Percentiles rank a stretch among this genome's conserved stretches.
Conservation (phyloP, 1,139 yeast species). For the Yamadazyma epiphylla region DNA sequence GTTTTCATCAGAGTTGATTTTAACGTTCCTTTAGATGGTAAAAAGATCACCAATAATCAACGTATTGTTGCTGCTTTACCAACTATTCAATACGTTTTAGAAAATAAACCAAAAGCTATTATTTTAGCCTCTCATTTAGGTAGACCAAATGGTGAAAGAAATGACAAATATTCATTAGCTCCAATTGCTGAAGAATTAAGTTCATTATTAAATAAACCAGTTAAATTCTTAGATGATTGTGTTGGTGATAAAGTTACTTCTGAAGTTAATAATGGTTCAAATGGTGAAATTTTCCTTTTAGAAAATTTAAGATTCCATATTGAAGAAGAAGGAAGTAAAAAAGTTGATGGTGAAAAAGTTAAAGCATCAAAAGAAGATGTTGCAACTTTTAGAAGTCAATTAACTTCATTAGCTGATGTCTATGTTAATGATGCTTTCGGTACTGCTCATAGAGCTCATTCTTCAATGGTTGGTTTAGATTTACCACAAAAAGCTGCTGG, state of each 20-base stretch:
- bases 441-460: slow-evolving; percentile 98
- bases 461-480: slow-evolving; percentile 95
- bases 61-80: slow-evolving; percentile 98
- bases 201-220: slow-evolving; percentile 62
- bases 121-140: slow-evolving; percentile 95
- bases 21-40: slow-evolving; percentile 96
- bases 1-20: slow-evolving; percentile 97
- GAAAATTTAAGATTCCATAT: slow-evolving; percentile 97
- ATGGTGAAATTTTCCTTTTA: slow-evolving; percentile 74
- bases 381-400: slow-evolving; percentile 77
- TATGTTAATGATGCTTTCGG: slow-evolving; percentile 98
- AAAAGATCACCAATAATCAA: slow-evolving; percentile 95
- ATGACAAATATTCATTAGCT: slow-evolving; percentile 79
- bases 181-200: slow-evolving; percentile 89
- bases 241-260: slow-evolving; percentile 85
- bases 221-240: slow-evolving; percentile 77
- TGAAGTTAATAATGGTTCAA: slow-evolving; percentile 64
- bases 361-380: slow-evolving; percentile 86
- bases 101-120: slow-evolving; percentile 83
- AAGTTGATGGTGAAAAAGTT: slow-evolving; percentile 82
- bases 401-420: slow-evolving; percentile 89
- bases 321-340: slow-evolving; percentile 83
- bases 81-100: slow-evolving; percentile 88
- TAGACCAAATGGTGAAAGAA: slow-evolving; percentile 91
- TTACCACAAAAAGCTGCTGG: slow-evolving; percentile 95